phyloP scores from a whole-genome alignment of 2,329 filamentous ascomycete species.

The Domatiomyces globalis region DNA sequence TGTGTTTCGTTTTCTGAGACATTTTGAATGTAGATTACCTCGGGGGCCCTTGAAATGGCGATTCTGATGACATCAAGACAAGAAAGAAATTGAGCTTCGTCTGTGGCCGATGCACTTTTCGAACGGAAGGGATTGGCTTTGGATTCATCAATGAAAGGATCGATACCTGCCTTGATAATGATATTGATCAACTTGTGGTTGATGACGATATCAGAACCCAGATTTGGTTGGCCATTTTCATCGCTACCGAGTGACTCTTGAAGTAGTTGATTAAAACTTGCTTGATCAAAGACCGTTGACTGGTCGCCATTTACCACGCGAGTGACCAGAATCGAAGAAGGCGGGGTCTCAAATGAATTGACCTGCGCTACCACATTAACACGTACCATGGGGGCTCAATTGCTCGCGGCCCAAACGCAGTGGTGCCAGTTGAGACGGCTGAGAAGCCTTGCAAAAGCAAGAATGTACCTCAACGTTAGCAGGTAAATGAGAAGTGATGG shows the following conservation, averaged over 20 bases:
- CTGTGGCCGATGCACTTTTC: constrained; percentile 33
- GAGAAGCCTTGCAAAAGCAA: neutral
- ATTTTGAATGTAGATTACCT: constrained; percentile 51
- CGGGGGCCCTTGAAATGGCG: constrained; percentile 59
- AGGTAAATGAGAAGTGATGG: neutral
- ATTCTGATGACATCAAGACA: constrained; percentile 65
- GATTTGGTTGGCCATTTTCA: constrained; percentile 30
- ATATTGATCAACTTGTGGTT: constrained; percentile 80
- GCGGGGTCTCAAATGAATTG: constrained; percentile 26
- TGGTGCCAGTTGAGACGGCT: neutral
- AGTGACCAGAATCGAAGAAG: constrained; percentile 72
- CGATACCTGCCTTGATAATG: constrained; percentile 59
- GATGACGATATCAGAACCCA: constrained; percentile 55
- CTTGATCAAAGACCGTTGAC: constrained; percentile 50
- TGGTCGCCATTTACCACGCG: constrained; percentile 60
- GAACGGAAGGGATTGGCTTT: constrained; percentile 55
- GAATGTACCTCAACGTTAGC: neutral
- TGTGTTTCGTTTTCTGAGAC: constrained; percentile 21
- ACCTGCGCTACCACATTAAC: neutral
- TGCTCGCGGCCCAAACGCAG: neutral
- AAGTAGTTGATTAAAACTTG: constrained; percentile 62
- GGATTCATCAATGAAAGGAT: constrained; percentile 39
- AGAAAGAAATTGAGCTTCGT: constrained; percentile 37
- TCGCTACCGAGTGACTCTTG: constrained; percentile 44
- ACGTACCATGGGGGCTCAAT: neutral